Percentiles rank a stretch among this genome's conserved stretches.
Conservation (phyloP, 441 rosid genomes). For the Croton setiger region DNA sequence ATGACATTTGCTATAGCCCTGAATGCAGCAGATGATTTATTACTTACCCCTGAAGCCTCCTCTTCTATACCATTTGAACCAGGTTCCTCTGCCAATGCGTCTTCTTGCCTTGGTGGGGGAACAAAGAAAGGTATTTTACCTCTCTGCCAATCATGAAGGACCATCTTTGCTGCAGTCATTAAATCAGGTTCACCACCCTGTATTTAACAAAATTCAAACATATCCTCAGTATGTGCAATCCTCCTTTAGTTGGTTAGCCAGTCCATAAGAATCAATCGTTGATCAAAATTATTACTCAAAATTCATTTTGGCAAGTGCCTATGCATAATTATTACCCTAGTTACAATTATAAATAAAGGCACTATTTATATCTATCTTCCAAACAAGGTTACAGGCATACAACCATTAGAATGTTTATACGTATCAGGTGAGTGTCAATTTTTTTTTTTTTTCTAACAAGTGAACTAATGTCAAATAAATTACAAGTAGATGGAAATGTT, state of each 20-base stretch:
- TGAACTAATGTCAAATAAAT: no score
- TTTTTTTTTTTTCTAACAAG: background rate
- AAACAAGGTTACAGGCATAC: background rate
- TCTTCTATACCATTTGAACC: constrained; percentile 34
- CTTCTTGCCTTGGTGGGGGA: constrained; percentile 59
- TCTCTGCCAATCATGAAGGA: constrained; percentile 98
- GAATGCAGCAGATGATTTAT: constrained; percentile 60
- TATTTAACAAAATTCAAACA: constrained; percentile 7
- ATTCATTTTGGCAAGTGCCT: background rate
- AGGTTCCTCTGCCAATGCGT: constrained; percentile 30
- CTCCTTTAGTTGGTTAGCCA: background rate
- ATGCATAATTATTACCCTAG: background rate
- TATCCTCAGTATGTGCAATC: background rate
- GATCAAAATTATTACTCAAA: background rate
- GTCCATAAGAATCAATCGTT: background rate
- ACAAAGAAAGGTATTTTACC: constrained; percentile 89
- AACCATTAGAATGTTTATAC: background rate
- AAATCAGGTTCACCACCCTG: constrained; percentile 95
- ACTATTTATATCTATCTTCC: no score
- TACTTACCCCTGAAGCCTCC: constrained; percentile 45
- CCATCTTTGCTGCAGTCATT: constrained; percentile 86
- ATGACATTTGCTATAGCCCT: constrained; percentile 76
- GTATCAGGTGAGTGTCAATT: background rate
- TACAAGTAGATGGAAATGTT: no score
- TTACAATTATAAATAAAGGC: background rate